Percentiles rank a stretch among this genome's conserved stretches.
phyloP scores from a whole-genome alignment of 208 protist species.

The Spongospora subterranea region DNA sequence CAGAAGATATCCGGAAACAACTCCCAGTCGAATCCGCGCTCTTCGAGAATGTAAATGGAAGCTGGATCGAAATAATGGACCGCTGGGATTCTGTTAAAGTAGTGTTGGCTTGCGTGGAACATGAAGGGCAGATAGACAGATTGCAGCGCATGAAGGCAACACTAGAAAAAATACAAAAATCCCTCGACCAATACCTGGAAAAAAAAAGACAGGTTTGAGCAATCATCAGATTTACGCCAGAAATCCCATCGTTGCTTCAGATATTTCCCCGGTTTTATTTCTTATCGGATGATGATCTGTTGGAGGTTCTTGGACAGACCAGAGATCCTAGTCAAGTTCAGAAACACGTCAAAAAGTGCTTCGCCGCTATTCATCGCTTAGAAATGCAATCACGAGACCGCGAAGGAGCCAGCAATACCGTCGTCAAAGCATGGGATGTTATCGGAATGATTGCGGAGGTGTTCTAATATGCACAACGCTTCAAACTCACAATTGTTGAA shows the following conservation, averaged over 20 bases:
- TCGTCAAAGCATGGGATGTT: constrained; percentile 64
- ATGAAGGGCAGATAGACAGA: constrained; percentile 64
- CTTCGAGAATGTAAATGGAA: constrained; percentile 91
- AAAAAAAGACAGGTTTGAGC: constrained; percentile 83
- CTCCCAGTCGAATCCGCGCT: constrained; percentile 90
- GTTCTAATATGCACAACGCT: background rate
- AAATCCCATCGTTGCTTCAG: background rate
- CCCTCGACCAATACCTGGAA: constrained; percentile 93
- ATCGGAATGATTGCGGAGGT: constrained; percentile 71
- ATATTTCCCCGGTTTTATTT: constrained; percentile 97
- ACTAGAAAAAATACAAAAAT: constrained; percentile 95
- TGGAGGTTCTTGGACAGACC: constrained; percentile 94
- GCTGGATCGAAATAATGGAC: constrained; percentile 85
- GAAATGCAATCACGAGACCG: constrained; percentile 71
- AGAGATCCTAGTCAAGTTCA: constrained; percentile 94
- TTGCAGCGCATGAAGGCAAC: constrained; percentile 89
- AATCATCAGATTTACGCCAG: background rate
- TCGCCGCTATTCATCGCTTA: constrained; percentile 85
- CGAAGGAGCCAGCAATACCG: background rate
- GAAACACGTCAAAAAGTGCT: constrained; percentile 95
- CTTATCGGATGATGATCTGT: constrained; percentile 93
- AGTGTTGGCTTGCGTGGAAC: constrained; percentile 11
- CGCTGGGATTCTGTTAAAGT: constrained; percentile 49
- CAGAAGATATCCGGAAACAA: constrained; percentile 96
- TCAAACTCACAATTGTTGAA: background rate